A percentile compares a stretch with the other conserved stretches of the same genome.
Evolutionary conservation across 208 protist genomes (phyloP).

Genomic region (Leishmania tropica): DNA sequence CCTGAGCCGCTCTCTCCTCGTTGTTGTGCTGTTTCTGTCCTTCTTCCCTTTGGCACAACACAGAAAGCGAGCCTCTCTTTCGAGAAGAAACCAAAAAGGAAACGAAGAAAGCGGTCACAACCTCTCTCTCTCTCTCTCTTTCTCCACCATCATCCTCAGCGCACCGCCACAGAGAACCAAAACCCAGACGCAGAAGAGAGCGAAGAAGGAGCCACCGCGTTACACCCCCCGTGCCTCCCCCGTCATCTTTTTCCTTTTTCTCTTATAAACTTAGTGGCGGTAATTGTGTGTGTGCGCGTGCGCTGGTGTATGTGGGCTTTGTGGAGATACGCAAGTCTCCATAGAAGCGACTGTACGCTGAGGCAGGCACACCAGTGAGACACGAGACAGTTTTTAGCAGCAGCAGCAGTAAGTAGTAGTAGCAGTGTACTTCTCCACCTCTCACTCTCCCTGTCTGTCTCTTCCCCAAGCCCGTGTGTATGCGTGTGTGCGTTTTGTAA

Average conservation of each 20-base stretch:
- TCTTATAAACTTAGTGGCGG: neutral
- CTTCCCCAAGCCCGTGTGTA: neutral
- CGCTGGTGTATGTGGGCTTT: neutral
- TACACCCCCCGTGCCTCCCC: neutral
- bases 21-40: neutral
- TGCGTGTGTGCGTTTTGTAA: conserved; percentile 1
- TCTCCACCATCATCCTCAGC: neutral
- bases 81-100: neutral
- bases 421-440: conserved; percentile 9
- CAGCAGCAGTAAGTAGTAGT: neutral
- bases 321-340: conserved; percentile 7
- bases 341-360: conserved; percentile 8
- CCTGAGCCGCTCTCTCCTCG: neutral
- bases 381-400: neutral
- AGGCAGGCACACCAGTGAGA: neutral
- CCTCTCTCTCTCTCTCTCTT: neutral
- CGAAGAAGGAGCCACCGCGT: neutral
- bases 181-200: neutral
- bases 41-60: neutral
- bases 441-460: neutral
- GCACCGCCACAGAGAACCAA: neutral
- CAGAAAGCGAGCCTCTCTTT: neutral
- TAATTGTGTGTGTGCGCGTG: conserved; percentile 1
- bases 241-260: neutral
- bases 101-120: neutral